These are phyloP conservation scores for Corymbia maculata DNA, from an alignment of 345 rosid genomes.

Conservation along the genomic window DNA sequence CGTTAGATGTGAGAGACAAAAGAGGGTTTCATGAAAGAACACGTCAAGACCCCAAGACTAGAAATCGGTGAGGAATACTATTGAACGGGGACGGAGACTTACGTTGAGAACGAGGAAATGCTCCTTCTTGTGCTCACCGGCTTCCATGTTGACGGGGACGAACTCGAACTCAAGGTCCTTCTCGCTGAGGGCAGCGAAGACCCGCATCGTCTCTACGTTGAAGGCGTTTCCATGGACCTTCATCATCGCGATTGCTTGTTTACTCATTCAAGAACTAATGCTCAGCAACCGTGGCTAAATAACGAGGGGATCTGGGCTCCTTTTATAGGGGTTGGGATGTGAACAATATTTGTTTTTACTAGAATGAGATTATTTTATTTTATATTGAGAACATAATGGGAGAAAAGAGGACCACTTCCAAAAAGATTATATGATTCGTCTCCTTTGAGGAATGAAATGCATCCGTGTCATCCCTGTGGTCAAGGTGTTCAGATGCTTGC, in stretches of 20 bases:
- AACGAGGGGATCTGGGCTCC: not conserved
- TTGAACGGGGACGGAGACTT: not conserved
- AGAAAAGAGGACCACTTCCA: no score
- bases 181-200: conserved; percentile 10
- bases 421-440: no score
- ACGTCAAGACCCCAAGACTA: not conserved
- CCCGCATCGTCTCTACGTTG: conserved; percentile 7
- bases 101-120: conserved; percentile 2
- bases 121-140: conserved; percentile 17
- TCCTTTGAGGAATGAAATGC: no score
- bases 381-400: no score
- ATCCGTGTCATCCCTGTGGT: no score
- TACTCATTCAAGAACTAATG: not conserved
- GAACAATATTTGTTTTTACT: no score
- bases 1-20: conserved; percentile 13
- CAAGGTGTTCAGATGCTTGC: no score
- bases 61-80: not conserved
- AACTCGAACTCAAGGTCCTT: conserved; percentile 19
- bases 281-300: not conserved
- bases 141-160: conserved; percentile 1
- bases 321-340: no score
- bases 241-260: not conserved
- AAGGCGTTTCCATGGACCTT: not conserved
- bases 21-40: conserved; percentile 13
- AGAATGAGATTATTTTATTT: no score